phyloP scores from a whole-genome alignment of 257 asterid genomes.

The Dorcoceras hygrometricum region DNA sequence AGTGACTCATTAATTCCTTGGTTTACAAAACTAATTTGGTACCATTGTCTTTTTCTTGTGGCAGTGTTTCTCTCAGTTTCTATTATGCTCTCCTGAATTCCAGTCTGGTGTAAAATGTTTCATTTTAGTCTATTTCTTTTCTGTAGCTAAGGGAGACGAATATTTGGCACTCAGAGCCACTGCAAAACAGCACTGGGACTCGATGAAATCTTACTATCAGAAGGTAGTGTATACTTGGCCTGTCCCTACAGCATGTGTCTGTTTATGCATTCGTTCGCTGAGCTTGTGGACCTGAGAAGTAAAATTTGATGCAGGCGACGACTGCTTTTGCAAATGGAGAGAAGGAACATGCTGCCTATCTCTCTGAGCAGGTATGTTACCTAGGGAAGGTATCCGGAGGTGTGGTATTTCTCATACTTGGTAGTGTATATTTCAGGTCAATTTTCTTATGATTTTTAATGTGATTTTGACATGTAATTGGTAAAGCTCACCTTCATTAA shows the following conservation, averaged over 20 bases:
- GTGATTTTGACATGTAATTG: not conserved
- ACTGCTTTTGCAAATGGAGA: slow-evolving; percentile 78
- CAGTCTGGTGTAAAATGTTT: slow-evolving; percentile 9
- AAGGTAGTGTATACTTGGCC: slow-evolving; percentile 43
- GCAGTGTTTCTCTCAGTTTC: not conserved
- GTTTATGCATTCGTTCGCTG: not conserved
- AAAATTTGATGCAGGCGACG: slow-evolving; percentile 65
- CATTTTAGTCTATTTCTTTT: slow-evolving; percentile 20
- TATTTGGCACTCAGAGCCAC: slow-evolving; percentile 66
- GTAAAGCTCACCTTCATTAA: not conserved
- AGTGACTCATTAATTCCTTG: not conserved
- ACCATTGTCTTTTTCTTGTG: not conserved
- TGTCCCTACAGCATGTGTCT: slow-evolving; percentile 10
- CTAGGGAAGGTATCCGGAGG: slow-evolving; percentile 7
- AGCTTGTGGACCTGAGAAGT: slow-evolving; percentile 28
- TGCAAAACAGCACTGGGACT: slow-evolving; percentile 77
- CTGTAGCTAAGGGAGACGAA: slow-evolving; percentile 76
- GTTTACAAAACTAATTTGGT: not conserved
- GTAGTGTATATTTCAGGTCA: slow-evolving; percentile 4
- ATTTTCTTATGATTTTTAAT: slow-evolving; percentile 10
- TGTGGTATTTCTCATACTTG: slow-evolving; percentile 7
- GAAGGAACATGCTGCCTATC: slow-evolving; percentile 67
- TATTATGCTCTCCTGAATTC: not conserved
- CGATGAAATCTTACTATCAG: slow-evolving; percentile 77
- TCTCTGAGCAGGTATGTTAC: slow-evolving; percentile 73